Base-by-base conservation (phyloP, 805 yeast genomes). In the Ogataea angusta region DNA sequence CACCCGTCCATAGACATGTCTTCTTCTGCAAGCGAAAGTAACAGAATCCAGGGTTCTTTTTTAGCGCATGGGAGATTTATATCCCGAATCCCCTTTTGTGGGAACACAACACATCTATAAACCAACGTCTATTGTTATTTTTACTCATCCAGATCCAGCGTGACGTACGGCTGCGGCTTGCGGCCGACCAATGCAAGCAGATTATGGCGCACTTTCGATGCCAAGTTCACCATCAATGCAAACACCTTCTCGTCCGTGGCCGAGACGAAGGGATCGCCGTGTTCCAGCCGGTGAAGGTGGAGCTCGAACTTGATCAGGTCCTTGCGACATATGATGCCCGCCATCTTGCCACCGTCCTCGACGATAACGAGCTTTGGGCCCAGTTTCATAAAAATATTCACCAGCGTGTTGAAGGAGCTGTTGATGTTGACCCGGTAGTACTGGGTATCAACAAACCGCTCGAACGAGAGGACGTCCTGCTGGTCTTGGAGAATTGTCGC, bases 271-370 rank as follows among this genome's bases (percentile, higher is more conserved):
- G 51, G 36, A 35, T 57, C 51, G 2, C 60, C 63, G 30, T 56
- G 53, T 6, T 51, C 32, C 27, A 48, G 34, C 26, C 51, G 55
- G 35, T 67, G 66, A 28, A 62, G 38, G 38, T 62, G 61, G 9
- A 58, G 46, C 48, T 81, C 84, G 52, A 75, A 87, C 46, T 81
- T 70, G 37, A 90, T 62, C 13, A 91, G 68, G 56, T 90, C 98
- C 54, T 93, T 93, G 42, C 90, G 72, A 0, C 96, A 87, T 1
- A 95, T 65, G n/a, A 87, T 56, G 0, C 99, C 99, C 12, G 70
- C 71, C 13, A 87, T 56, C 2, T 57, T 46, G 2, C 90, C 93
- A 22, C 72, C 62, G 8, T 77, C 70, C 40, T 81, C 83, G 2
- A 86, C 82, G 30, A 83, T 68, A 1, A 93, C 70, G 21, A 80